Evolutionary conservation across 768 basidiomycete genomes (phyloP), one percentile per base, ranked within the genome.

Genomic region (Lactarius evosmus): DNA sequence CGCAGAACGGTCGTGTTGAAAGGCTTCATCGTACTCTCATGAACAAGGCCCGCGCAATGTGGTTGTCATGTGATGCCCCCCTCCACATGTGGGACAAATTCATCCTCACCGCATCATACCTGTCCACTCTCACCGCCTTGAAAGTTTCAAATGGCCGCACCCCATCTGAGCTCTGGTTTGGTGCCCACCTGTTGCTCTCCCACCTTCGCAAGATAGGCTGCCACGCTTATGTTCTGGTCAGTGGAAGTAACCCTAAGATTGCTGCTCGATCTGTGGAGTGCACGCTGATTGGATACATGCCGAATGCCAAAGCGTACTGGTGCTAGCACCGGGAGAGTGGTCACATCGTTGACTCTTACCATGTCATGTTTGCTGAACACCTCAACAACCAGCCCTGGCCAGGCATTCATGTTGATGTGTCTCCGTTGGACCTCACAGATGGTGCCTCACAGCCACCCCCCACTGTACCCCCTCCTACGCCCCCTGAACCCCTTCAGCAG

Each of bases 111-210:
- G 55, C 55, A 36, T 27, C 27, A 17, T 62, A 62, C 32, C 61
- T 62, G 12, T 49, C 19, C 8, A 50, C n/a, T 1, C 51, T 58
- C 25, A 61, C 60, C 25, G 1, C 25, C 0, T 12, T 16, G 16
- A 14, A 63, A 68, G 61, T 49, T 82, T 8, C 17, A 2, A 5
- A 14, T 4, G 46, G 46, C 3, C 30, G 22, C 11, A 60, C 58
- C 0, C 58, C 58, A 0, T 34, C 19, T 34, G 58, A 60, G 19
- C 11, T 50, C 11, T 60, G 44, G 44, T 51, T 30, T 11, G 49
- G 58, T 3, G 14, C 2, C 1, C 9, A 3, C 3, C 58, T 46
- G 1, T 8, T 14, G 1, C 6, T 60, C 2, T 22, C 46, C 11
- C 58, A 50, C 33, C 44, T 60, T 3, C 30, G 49, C 9, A 46